Evolutionary conservation across 768 basidiomycete species (phyloP).

Genomic region (Podaxis mareebaensis): DNA sequence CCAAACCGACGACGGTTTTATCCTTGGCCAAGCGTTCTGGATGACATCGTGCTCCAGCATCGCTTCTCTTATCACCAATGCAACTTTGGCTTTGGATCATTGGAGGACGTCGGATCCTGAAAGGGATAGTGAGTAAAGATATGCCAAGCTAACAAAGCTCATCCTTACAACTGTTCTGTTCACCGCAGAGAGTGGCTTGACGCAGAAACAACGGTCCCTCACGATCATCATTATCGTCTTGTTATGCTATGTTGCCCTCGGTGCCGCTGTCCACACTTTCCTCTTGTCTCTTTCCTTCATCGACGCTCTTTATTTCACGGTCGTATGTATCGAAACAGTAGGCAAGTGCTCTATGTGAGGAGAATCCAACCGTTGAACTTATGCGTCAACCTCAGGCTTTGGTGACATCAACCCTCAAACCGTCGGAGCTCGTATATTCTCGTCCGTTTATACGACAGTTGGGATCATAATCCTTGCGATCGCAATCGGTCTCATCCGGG

Average conservation of each 20-base stretch:
- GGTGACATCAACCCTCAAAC: slow-evolving; percentile 68
- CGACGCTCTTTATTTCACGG: slow-evolving; percentile 76
- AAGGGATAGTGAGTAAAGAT: slow-evolving; percentile 22
- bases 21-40: slow-evolving; percentile 74
- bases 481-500: slow-evolving; percentile 63
- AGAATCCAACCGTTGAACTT: background rate
- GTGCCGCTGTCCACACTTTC: slow-evolving; percentile 59
- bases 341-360: slow-evolving; percentile 30
- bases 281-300: slow-evolving; percentile 61
- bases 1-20: slow-evolving; percentile 64
- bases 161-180: background rate
- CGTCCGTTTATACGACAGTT: slow-evolving; percentile 55
- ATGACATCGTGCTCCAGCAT: slow-evolving; percentile 75
- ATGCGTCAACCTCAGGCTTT: slow-evolving; percentile 49
- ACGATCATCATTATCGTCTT: slow-evolving; percentile 77
- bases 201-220: slow-evolving; percentile 77
- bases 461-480: slow-evolving; percentile 68
- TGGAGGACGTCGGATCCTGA: slow-evolving; percentile 60
- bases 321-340: slow-evolving; percentile 72
- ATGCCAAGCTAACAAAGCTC: background rate
- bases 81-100: slow-evolving; percentile 67
- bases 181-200: slow-evolving; percentile 70
- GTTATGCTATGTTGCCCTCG: slow-evolving; percentile 72
- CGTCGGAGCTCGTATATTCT: slow-evolving; percentile 56
- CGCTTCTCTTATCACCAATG: slow-evolving; percentile 62